Base-by-base conservation (phyloP, 2,329 filamentous ascomycete species). In the Scedosporium boydii region DNA sequence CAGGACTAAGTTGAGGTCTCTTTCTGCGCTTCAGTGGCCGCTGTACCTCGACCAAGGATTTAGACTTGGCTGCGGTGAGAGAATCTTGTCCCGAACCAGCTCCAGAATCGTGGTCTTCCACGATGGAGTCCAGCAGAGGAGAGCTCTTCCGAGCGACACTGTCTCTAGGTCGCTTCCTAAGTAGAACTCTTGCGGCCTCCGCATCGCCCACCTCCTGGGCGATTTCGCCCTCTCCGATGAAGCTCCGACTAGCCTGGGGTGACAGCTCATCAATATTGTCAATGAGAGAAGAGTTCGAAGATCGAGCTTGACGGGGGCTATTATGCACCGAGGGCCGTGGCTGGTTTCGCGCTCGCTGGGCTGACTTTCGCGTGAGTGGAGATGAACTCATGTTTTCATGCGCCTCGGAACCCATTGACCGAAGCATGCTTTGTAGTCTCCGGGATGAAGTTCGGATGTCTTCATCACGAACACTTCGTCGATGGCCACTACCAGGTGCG, bases 401-500 rank as follows among this genome's bases (percentile, higher is more conserved):
- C 10, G 55, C 42, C 18, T 29, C 42, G 23, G n/a, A 21, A 56
- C 26, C 29, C 29, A 53, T 26, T n/a, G 59, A 55, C 18, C 16
- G 16, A 38, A 61, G 46, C 29, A 61, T 26, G 27, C 46, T 29
- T 26, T 56, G 59, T 18, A 61, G 26, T 38, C 21, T 61, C 12
- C 29, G 46, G n/a, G 59, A 38, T 29, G 59, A 55, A 41, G 21
- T 56, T n/a, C 59, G 38, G 10, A 42, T 38, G 16, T 51, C 59
- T 10, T 21, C 23, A 4, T 18, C 26, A 14, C 38, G 12, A 23
- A 56, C 16, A 21, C 27, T 74, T 27, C 77, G 76, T 58, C 82
- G 73, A 7, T 76, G 77, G 1, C 82, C 83, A 65, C 82, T 85
- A 2, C 83, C 83, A 1, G 83, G 83, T 14, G 82, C 82, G 65